Base-by-base conservation (phyloP, 2,329 filamentous ascomycete species). In the Anthostomella pinea region DNA sequence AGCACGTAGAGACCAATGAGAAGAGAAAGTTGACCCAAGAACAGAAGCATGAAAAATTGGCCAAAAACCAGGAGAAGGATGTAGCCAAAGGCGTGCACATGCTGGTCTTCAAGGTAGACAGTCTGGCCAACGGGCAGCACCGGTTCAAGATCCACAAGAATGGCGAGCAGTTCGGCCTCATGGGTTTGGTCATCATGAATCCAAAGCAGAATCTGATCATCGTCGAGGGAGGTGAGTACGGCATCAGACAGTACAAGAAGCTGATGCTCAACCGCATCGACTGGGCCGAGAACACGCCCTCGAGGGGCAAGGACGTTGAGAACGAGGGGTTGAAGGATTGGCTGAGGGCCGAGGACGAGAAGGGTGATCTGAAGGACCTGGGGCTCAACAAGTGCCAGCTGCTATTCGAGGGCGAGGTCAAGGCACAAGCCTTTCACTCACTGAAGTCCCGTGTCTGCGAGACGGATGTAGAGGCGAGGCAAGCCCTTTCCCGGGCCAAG, bases 371-470 rank as follows among this genome's bases (percentile, higher is more conserved):
- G 27, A 94, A 87, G 56, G 88, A 95, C 53, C 74, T 95, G 60
- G 83, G 83, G 3, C 63, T 75, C 41, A 98, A 98, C 59, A 81
- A 82, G 46, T 96, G 90, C 61, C 77, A 73, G 29, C 65, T 98
- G 35, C 73, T 98, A 5, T 98, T 94, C 68, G 91, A 97, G 64
- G 93, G 94, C 24, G 86, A 95, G 64, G 75, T 86, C 58, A 93
- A 91, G 61, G 70, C 76, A 20, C 76, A 87, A 32, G 79, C 73
- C 0, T 98, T 97, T 60, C 81, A 85, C 48, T 90, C 88, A 57
- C 97, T 91, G 87, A 76, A 85, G 3, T 89, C 83, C 45, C 85
- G 87, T 59, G 81, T 93, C n/a, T 95, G 89, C 62, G 93, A 97
- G 65, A 91, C 87, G 2, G 93, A 98, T 60, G 77, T 82, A 8